Base-by-base conservation (phyloP, 2,329 filamentous ascomycete genomes). In the Phaeoacremonium minimum region DNA sequence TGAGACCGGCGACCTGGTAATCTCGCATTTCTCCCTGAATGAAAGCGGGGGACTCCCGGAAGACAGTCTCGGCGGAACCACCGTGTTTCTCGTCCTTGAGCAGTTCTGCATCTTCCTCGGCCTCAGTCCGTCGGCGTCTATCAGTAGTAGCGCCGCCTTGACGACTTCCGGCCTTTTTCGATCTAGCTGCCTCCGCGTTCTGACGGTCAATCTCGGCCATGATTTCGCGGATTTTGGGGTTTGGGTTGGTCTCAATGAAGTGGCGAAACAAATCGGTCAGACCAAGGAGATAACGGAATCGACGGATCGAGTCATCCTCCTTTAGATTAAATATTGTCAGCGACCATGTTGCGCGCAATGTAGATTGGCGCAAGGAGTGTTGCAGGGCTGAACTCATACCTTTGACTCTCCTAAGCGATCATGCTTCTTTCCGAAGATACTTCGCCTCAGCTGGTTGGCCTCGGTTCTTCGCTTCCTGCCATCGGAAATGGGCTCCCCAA, bases 211-310 rank as follows among this genome's bases (percentile, higher is more conserved):
- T 96, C 62, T 96, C 87, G 34, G 78, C 76, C 75, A 97, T 93
- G 50, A 96, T 88, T 40, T 95, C 87, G 51, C 91, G 87, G 53
- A 97, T 93, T 51, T 87, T 87, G 13, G 93, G 91, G 55, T 98
- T 90, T 5, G 90, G 91, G 56, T 96, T 98, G 7, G 89, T 88
- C 57, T 97, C 90, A 65, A 98, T 98, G 62, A 98, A 98, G 65
- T 98, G 93, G 46, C 94, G 88, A 69, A 98, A 98, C 15, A 98
- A 73, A 55, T 98, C 93, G 13, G 93, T 98, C 35, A 98, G 72
- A 17, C 94, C 94, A 12, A 98, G 77, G 2, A 98, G 77, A 59
- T 98, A 98, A 46, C 89, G 83, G 60, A 98, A 98, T 57, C 93
- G 77, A 50, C 91, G 81, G 55, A 97, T 87, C 1, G 88, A 94